Base-by-base conservation (phyloP, 2,329 filamentous ascomycete species). In the Catunica adiposa region DNA sequence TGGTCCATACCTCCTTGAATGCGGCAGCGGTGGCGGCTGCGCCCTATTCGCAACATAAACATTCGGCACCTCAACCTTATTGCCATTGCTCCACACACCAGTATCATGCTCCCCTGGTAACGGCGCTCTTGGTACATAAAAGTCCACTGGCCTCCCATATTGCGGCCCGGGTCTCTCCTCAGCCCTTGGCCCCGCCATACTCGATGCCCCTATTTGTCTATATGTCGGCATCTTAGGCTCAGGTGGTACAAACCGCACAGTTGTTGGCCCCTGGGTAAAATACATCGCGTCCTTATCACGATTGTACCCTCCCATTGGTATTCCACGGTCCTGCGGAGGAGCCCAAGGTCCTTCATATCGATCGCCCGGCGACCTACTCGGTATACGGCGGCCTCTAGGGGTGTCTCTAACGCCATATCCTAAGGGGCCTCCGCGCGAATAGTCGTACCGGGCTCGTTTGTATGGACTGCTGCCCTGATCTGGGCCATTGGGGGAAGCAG, bases 71-170 rank as follows among this genome's bases (percentile, higher is more conserved):
- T 54, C 34, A 11, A 20, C 23, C 51, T 52, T 44, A 14, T 55
- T 38, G 14, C 37, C 47, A 20, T 58, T 47, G 7, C 14, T n/a
- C 56, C 56, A 58, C 7, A 51, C 14, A 6, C 56, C 56, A 29
- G 53, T 55, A 22, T 58, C 56, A 2, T 58, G 53, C 40, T 55
- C 44, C 8, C 56, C 56, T n/a, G 56, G 56, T 9, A 47, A 47
- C n/a, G 56, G 56, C 1, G 56, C 31, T 9, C 38, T 25, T 15
- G 48, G 55, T 1, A 40, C 22, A 48, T 11, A 48, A 25, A 14
- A 3, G 22, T 25, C 22, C 3, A 20, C 38, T n/a, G 15, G n/a
- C 29, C 29, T 34, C 29, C 11, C 40, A 15, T 17, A 44, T 44
- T 44, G n/a, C 2, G 40, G 20, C 11, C 5, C 29, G 5, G 29